phyloP scores from a whole-genome alignment of 257 asterid species.

The Rauvolfia tetraphylla region DNA sequence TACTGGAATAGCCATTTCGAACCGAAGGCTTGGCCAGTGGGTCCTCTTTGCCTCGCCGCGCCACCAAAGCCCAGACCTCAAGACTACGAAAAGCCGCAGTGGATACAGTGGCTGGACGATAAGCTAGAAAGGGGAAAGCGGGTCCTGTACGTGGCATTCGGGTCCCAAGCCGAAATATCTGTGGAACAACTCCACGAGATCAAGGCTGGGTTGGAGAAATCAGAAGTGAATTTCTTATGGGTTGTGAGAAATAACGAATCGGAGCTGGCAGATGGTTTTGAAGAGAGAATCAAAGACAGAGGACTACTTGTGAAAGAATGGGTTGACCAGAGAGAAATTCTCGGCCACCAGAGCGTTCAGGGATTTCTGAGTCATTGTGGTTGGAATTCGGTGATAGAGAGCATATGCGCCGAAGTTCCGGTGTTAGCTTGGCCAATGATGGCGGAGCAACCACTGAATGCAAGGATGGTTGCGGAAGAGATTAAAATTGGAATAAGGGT shows the following conservation, averaged over 20 bases:
- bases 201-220: constrained; percentile 40
- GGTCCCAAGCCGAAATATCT: constrained; percentile 63
- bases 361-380: constrained; percentile 80
- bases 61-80: not conserved
- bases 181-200: constrained; percentile 46
- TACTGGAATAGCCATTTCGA: not conserved
- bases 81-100: constrained; percentile 16
- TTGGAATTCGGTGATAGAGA: constrained; percentile 68
- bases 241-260: constrained; percentile 33
- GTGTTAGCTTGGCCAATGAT: constrained; percentile 80
- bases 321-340: constrained; percentile 63
- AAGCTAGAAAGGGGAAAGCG: constrained; percentile 24
- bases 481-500: constrained; percentile 47
- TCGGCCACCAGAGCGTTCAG: constrained; percentile 39
- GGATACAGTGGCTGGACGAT: constrained; percentile 63
- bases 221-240: constrained; percentile 55
- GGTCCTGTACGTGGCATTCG: constrained; percentile 67
- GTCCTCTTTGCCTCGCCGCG: constrained; percentile 54
- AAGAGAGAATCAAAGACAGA: constrained; percentile 33
- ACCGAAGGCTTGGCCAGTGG: constrained; percentile 38
- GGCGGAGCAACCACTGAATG: constrained; percentile 72
- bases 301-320: constrained; percentile 60
- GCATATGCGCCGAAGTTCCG: constrained; percentile 65
- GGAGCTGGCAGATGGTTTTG: constrained; percentile 21
- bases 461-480: constrained; percentile 62